Evolutionary conservation across 2,329 filamentous ascomycete species (phyloP), one percentile per base, ranked within the genome.

Genomic region (Camillea tinctor): DNA sequence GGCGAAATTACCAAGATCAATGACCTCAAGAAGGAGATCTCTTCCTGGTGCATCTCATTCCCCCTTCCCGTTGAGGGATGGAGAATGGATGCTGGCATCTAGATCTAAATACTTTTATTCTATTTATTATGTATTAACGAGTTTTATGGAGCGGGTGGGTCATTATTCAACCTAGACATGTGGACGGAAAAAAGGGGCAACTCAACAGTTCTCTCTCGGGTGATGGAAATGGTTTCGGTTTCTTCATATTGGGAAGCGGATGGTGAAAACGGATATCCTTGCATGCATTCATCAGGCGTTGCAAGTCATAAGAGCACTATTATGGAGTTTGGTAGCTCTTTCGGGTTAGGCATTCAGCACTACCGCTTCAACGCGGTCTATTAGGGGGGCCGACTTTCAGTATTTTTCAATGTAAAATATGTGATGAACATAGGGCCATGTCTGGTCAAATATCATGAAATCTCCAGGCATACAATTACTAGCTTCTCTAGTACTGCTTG

Each of bases 11-110:
- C 86, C 63, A 91, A 93, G 82, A 94, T 99, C 80, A 88, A 90
- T 76, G 85, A 84, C 69, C 84, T 97, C 75, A 91, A 88, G 82
- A 90, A 92, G 82, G 94, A 98, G 85, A 93, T 99, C 75, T 83
- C 92, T 52, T 80, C 80, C 54, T 99, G 94, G 94, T 92, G 91
- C 74, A 85, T 84, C 75, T 87, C 85, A 68, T 99, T 97, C 90
- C 95, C 95, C 73, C 90, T 99, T 64, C 95, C 95, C 62, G 88
- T 96, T 66, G 86, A 89, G 81, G 86, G 86, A 72, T 89, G 86
- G 86, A 84, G 86, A 72, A 73, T 80, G 60, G 84, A 87, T 69
- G 84, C 84, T 62, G 82, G 83, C 67, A 76, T 86, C 71, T 87
- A 84, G 81, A 60, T 30, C 52, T 24, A 60, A 53, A 55, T 59